Evolutionary conservation across 192 early-diverging fungal species (phyloP), one percentile per base, ranked within the genome.

Genomic region (Coemansia umbellata): DNA sequence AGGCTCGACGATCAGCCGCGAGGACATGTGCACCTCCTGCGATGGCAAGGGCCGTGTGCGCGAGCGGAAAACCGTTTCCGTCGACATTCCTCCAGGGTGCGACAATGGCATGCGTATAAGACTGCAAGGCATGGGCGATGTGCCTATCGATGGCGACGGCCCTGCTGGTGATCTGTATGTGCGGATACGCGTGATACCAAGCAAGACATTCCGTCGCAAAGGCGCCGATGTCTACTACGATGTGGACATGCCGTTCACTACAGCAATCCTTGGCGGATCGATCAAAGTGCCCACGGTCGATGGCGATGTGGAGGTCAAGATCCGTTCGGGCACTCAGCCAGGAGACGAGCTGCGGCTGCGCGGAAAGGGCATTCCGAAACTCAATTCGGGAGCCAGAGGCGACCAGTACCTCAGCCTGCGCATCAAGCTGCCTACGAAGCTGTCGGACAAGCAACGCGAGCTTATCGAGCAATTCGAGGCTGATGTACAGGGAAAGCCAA

Each of bases 391-490:
- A 18, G 78, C 67, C 8, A 79, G 85, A 14, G 96, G 96, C 30
- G 94, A 99, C 72, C 92, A 99, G 71, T 91, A 86, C 50, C 86
- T 99, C 13, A 88, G 80, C 5, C 65, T 99, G 13, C 87, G 91
- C 53, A 85, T 99, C 17, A 71, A 80, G 37, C 56, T 99, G 40
- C 96, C 96, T 27, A 83, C 49, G 64, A 33, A 26, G 19, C 57
- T 85, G 14, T 58, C 69, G 5, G 50, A 57, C 10, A 49, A 53
- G 55, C 84, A 85, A 60, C 78, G 78, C 30, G 63, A 78, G 30
- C 78, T 89, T 15, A 75, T 89, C 31, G 78, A 84, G 64, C 63
- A 85, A 58, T 87, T 81, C 66, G 84, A 59, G 8, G 75, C 61
- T 18, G 70, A 77, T 19, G 56, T 61, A 3, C 22, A 24, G 2